Conservation (phyloP, 2,329 filamentous ascomycete genomes). For the Aspergillus felis region DNA sequence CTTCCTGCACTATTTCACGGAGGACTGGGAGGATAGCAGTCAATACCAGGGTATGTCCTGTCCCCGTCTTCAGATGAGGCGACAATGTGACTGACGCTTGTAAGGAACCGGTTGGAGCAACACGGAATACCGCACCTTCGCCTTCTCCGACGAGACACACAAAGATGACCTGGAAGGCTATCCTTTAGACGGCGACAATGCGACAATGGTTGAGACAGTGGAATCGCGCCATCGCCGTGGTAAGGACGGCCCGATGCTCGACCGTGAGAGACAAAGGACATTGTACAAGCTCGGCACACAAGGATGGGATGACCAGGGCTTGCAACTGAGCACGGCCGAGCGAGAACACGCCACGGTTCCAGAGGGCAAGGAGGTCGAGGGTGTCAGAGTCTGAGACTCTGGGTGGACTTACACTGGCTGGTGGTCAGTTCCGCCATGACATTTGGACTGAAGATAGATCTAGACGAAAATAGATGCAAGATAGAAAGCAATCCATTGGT, state of each 20-base stretch:
- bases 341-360: slow-evolving; percentile 32
- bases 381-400: slow-evolving; percentile 21
- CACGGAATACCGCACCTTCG: slow-evolving; percentile 67
- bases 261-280: slow-evolving; percentile 35
- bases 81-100: not conserved
- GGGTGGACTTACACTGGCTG: not conserved
- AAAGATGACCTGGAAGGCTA: slow-evolving; percentile 43
- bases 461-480: not conserved
- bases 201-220: slow-evolving; percentile 38
- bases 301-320: slow-evolving; percentile 42
- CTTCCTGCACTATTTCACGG: slow-evolving; percentile 78
- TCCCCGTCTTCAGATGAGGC: not conserved
- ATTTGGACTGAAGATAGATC: not conserved
- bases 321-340: slow-evolving; percentile 36
- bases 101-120: slow-evolving; percentile 70
- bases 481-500: not conserved
- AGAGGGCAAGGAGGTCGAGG: slow-evolving; percentile 30
- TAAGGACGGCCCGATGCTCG: slow-evolving; percentile 29
- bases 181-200: slow-evolving; percentile 36
- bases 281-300: slow-evolving; percentile 39
- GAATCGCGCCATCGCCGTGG: slow-evolving; percentile 42
- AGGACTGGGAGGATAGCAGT: slow-evolving; percentile 67
- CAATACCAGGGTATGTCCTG: slow-evolving; percentile 40
- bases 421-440: not conserved
- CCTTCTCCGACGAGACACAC: slow-evolving; percentile 54